phyloP scores from a whole-genome alignment of 768 basidiomycete species.

The Rossbeevera mucosa region DNA sequence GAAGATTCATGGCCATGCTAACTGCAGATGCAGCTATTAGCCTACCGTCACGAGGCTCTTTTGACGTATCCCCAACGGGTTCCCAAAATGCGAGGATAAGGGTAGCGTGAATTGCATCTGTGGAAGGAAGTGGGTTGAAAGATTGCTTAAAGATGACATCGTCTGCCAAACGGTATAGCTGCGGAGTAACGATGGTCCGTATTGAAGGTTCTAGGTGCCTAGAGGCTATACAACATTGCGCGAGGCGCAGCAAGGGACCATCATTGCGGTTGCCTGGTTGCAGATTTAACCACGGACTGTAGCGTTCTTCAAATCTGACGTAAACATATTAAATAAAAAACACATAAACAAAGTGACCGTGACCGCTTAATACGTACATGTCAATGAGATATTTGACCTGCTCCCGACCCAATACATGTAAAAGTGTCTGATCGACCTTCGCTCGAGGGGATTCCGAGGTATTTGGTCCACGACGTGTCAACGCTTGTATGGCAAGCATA shows the following conservation, averaged over 20 bases:
- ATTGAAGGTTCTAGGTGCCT: constrained; percentile 38
- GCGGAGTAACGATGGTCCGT: constrained; percentile 35
- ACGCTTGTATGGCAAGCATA: constrained; percentile 42
- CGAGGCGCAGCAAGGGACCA: constrained; percentile 37
- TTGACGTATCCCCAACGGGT: constrained; percentile 34
- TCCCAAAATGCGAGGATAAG: constrained; percentile 43
- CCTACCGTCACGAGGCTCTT: constrained; percentile 36
- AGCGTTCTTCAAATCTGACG: constrained; percentile 39
- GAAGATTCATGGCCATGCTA: constrained; percentile 44
- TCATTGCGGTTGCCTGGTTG: constrained; percentile 30
- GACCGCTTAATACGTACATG: constrained; percentile 28
- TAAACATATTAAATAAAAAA: background rate
- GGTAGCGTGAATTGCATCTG: constrained; percentile 39
- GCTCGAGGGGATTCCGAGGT: constrained; percentile 18
- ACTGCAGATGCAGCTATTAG: constrained; percentile 40
- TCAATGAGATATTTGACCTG: constrained; percentile 37
- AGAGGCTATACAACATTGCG: constrained; percentile 44
- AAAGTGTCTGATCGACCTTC: constrained; percentile 27
- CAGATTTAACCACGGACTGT: constrained; percentile 42
- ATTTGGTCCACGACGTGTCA: constrained; percentile 30
- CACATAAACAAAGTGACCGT: background rate
- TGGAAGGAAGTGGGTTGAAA: constrained; percentile 39
- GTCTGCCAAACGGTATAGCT: constrained; percentile 39
- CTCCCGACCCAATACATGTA: constrained; percentile 31
- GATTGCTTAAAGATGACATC: constrained; percentile 37